Evolutionary conservation across 2,329 filamentous ascomycete species (phyloP).

Genomic region (Paracorniculantispora psalliotae): DNA sequence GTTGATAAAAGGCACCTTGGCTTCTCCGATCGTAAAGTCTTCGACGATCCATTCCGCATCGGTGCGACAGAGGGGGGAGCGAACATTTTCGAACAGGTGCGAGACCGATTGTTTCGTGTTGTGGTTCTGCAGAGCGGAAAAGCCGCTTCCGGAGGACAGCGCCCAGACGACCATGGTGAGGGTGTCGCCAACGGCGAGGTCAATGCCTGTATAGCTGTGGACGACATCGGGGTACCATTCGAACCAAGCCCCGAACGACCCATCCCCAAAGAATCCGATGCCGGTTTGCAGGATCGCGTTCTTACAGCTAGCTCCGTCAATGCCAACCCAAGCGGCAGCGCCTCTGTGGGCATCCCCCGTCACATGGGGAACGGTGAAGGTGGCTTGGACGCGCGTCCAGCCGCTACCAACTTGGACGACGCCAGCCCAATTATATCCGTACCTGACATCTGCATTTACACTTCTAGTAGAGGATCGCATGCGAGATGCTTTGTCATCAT

Average conservation of each 20-base stretch:
- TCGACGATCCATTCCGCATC: constrained; percentile 59
- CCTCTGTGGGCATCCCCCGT: background rate
- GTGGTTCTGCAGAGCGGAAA: constrained; percentile 34
- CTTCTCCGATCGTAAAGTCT: constrained; percentile 13
- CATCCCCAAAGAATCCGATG: constrained; percentile 32
- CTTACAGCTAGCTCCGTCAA: constrained; percentile 33
- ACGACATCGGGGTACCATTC: constrained; percentile 37
- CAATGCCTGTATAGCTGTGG: constrained; percentile 28
- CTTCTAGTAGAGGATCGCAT: too few species aligned
- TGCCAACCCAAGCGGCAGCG: constrained; percentile 37
- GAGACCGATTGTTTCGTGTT: constrained; percentile 44
- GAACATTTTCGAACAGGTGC: constrained; percentile 37
- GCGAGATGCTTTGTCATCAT: too few species aligned
- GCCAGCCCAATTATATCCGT: constrained; percentile 5
- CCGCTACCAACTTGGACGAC: background rate
- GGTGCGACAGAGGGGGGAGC: constrained; percentile 38
- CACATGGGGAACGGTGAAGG: background rate
- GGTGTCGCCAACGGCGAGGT: constrained; percentile 19
- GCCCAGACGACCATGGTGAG: constrained; percentile 21
- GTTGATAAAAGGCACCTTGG: constrained; percentile 3
- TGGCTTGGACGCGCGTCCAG: constrained; percentile 2
- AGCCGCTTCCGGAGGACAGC: constrained; percentile 16
- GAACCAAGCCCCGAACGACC: constrained; percentile 34
- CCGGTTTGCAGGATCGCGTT: constrained; percentile 35
- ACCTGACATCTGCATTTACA: too few species aligned